Conservation (phyloP, 108 stramenopile genomes). For the Poteriospumella lacustris region DNA sequence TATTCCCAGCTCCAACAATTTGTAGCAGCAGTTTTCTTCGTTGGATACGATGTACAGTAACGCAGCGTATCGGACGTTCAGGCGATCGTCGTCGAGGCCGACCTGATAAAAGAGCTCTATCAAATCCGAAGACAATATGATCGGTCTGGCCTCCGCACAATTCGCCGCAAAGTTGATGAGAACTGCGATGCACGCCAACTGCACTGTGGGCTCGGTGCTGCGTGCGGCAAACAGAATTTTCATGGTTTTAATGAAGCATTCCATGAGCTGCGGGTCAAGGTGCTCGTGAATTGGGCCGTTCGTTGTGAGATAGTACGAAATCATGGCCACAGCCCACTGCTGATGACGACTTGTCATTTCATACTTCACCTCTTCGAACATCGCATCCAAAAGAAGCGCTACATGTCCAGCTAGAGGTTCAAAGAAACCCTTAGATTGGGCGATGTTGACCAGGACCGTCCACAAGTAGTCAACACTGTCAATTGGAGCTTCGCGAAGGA, state of each 20-base stretch:
- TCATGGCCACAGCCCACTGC: neutral
- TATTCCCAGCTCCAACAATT: neutral
- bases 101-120: neutral
- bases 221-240: neutral
- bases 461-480: neutral
- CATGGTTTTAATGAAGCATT: neutral
- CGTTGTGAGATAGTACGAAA: neutral
- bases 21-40: slow-evolving; percentile 11
- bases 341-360: neutral
- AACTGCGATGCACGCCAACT: neutral
- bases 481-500: neutral
- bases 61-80: neutral
- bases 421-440: neutral
- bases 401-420: neutral
- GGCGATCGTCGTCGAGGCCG: neutral
- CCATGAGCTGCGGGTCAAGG: neutral
- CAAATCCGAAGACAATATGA: neutral
- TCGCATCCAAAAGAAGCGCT: neutral
- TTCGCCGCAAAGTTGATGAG: neutral
- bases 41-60: neutral
- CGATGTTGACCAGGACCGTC: neutral
- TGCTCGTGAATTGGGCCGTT: neutral
- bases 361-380: neutral
- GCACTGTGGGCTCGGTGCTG: neutral
- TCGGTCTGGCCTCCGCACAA: neutral